Conservation (phyloP, 176 grass and related monocot genomes). For the Bolboschoenus planiculmis region DNA sequence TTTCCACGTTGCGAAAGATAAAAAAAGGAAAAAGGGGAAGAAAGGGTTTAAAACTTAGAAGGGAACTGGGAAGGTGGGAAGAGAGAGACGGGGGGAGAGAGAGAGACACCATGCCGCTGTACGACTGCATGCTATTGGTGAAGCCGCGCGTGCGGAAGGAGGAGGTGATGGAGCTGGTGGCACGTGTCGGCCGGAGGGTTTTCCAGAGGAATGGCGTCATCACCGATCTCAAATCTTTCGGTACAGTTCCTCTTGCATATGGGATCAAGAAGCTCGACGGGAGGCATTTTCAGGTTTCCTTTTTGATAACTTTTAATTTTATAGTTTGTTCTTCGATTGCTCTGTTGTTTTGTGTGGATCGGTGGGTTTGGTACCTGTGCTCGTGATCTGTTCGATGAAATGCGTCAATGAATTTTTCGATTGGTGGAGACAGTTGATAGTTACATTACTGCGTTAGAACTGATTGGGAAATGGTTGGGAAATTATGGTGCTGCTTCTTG, state of each 20-base stretch:
- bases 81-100: background rate
- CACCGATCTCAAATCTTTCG: slow-evolving; percentile 86
- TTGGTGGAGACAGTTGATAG: background rate
- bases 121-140: slow-evolving; percentile 70
- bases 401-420: slow-evolving; percentile 12
- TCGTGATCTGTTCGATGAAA: slow-evolving; percentile 37
- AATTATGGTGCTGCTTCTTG: background rate
- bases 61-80: background rate
- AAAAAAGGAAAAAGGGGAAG: background rate
- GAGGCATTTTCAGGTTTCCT: slow-evolving; percentile 62
- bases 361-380: background rate
- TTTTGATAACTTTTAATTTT: background rate
- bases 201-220: slow-evolving; percentile 77
- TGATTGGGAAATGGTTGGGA: background rate
- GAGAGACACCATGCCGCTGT: slow-evolving; percentile 54
- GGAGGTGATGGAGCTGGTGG: slow-evolving; percentile 42
- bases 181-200: slow-evolving; percentile 44
- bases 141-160: slow-evolving; percentile 58
- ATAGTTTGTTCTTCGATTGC: background rate
- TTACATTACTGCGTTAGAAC: background rate
- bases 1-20: background rate
- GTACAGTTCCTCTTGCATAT: slow-evolving; percentile 54
- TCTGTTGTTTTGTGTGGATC: background rate
- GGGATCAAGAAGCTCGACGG: slow-evolving; percentile 87
- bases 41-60: background rate